phyloP scores from a whole-genome alignment of 2,329 filamentous ascomycete species.

The Cryphonectria carpinicola region DNA sequence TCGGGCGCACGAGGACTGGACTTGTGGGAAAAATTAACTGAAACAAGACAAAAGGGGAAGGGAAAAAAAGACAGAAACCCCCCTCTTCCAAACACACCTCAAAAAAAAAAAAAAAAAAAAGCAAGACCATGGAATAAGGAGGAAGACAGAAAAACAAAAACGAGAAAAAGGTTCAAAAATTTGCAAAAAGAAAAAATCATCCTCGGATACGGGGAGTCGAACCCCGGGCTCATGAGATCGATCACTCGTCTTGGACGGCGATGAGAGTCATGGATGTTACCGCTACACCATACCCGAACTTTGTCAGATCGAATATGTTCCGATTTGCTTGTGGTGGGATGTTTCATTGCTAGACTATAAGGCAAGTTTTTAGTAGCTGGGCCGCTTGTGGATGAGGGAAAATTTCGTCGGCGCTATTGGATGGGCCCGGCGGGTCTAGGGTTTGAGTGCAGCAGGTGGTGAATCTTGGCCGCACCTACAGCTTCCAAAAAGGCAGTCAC shows the following conservation, averaged over 20 bases:
- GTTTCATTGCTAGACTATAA: background rate
- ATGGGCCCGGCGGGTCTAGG: too few relatives aligned
- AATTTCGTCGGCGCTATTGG: background rate
- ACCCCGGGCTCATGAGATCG: conserved; percentile 3
- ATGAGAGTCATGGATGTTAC: conserved; percentile 8
- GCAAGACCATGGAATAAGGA: too few relatives aligned
- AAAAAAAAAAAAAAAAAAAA: background rate
- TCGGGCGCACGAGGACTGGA: background rate
- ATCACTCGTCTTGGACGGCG: background rate
- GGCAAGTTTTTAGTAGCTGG: background rate
- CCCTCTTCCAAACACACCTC: too few relatives aligned
- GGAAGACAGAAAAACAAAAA: background rate
- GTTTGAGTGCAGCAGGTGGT: background rate
- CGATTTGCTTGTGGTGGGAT: background rate
- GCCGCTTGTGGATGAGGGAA: background rate
- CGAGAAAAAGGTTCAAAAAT: background rate
- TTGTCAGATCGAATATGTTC: background rate
- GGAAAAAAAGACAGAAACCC: background rate
- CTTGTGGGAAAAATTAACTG: too few relatives aligned
- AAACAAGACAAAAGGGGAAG: too few relatives aligned
- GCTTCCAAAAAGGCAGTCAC: too few relatives aligned
- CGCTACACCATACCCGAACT: conserved; percentile 2
- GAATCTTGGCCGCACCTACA: too few relatives aligned
- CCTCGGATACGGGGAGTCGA: conserved; percentile 5
- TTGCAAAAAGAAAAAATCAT: background rate